phyloP scores from a whole-genome alignment of 495 filamentous ascomycete species.

The Penicillium coffeae region DNA sequence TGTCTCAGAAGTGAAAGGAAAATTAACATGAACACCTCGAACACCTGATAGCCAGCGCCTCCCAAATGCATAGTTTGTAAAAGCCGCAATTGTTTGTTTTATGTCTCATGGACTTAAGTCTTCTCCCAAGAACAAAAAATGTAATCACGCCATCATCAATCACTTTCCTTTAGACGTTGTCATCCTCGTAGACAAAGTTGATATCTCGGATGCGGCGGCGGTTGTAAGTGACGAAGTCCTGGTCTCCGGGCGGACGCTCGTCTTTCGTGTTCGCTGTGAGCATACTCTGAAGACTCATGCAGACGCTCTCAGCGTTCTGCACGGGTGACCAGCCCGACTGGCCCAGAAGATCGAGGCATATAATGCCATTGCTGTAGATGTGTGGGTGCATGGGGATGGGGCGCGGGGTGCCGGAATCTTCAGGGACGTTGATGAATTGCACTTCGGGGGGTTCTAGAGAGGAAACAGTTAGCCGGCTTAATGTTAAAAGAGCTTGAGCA shows the following conservation, averaged over 20 bases:
- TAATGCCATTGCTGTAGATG: constrained; percentile 97
- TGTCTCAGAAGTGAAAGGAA: too few species aligned
- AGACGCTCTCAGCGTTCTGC: constrained; percentile 94
- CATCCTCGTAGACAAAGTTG: constrained; percentile 83
- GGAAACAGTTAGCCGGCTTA: neutral
- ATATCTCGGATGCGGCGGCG: constrained; percentile 76
- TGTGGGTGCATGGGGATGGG: constrained; percentile 95
- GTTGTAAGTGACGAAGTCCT: constrained; percentile 78
- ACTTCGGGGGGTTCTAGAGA: constrained; percentile 84
- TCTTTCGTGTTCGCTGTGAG: constrained; percentile 89
- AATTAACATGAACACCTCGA: too few species aligned
- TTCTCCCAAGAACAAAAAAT: too few species aligned
- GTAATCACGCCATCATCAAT: neutral
- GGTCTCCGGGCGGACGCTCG: constrained; percentile 80
- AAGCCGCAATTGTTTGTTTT: too few species aligned
- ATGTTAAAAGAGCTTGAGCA: neutral
- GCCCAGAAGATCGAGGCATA: constrained; percentile 92
- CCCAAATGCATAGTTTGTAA: too few species aligned
- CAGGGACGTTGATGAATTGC: constrained; percentile 62
- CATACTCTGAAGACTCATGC: constrained; percentile 98
- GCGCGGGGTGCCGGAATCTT: constrained; percentile 45
- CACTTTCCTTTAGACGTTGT: constrained; percentile 56
- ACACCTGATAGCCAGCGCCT: too few species aligned
- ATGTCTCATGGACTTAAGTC: too few species aligned
- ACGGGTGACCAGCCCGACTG: constrained; percentile 89